Conservation (phyloP, 2,329 filamentous ascomycete species). For the Paraconiothyrium sp. region DNA sequence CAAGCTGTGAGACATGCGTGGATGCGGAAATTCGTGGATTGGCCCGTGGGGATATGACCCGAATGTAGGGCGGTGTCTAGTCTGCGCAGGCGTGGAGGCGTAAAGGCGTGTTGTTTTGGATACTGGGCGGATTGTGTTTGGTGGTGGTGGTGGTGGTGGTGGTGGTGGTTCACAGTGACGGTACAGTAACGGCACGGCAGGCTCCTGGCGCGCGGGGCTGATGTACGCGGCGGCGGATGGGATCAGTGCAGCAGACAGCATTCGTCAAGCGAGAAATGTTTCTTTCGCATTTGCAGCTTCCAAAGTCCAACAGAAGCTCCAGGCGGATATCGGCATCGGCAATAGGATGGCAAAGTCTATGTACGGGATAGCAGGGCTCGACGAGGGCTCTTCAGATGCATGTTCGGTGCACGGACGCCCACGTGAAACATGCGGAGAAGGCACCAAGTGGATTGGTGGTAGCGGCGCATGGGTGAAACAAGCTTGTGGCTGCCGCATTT, state of each 20-base stretch:
- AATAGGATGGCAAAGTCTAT: conserved; percentile 3
- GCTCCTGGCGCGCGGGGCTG: background rate
- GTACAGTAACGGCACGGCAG: background rate
- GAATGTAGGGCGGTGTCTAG: conserved; percentile 6
- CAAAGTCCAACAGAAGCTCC: background rate
- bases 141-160: background rate
- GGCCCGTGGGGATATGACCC: conserved; percentile 1
- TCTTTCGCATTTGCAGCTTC: background rate
- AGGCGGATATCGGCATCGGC: conserved; percentile 2
- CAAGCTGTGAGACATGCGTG: conserved; percentile 9
- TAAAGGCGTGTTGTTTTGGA: background rate
- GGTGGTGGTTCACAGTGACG: background rate
- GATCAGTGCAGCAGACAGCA: background rate
- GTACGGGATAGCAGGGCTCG: background rate
- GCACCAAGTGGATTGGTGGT: conserved; percentile 7
- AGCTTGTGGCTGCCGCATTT: background rate
- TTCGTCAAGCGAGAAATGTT: background rate
- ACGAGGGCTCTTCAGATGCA: conserved; percentile 11
- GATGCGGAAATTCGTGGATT: conserved; percentile 12
- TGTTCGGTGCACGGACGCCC: background rate
- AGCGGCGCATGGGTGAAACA: conserved; percentile 11
- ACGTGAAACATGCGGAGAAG: conserved; percentile 12
- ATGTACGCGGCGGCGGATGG: background rate
- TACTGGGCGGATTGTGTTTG: background rate
- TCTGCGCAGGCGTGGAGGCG: background rate